phyloP scores from a whole-genome alignment of 495 filamentous ascomycete genomes.

The Entonaema liquescens region DNA sequence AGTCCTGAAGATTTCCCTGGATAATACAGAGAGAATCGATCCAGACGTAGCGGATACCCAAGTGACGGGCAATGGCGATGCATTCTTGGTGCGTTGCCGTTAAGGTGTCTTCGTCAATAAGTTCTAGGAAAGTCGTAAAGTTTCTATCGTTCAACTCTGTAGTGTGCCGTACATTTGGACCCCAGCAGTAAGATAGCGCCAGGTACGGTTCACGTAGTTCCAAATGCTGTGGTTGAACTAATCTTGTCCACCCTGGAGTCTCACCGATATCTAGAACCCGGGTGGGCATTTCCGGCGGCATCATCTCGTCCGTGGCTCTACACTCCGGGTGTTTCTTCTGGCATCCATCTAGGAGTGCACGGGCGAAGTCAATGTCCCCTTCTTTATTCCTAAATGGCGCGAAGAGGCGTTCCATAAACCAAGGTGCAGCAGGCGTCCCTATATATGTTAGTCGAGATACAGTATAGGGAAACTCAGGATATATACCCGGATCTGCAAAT shows the following conservation, averaged over 20 bases:
- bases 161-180: slow-evolving; percentile 22
- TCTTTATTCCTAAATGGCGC: slow-evolving; percentile 9
- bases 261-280: slow-evolving; percentile 34
- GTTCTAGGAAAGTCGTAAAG: slow-evolving; percentile 20
- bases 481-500: slow-evolving; percentile 35
- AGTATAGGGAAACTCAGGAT: neutral
- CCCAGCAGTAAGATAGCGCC: slow-evolving; percentile 43
- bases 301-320: neutral
- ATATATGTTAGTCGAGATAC: neutral
- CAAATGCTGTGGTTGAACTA: slow-evolving; percentile 7
- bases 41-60: slow-evolving; percentile 45
- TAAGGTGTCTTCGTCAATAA: slow-evolving; percentile 29
- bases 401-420: slow-evolving; percentile 17
- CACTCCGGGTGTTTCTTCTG: slow-evolving; percentile 24
- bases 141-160: slow-evolving; percentile 26
- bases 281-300: slow-evolving; percentile 33
- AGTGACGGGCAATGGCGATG: slow-evolving; percentile 31
- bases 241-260: slow-evolving; percentile 3
- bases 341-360: neutral
- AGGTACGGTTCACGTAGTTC: slow-evolving; percentile 30
- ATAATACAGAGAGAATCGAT: slow-evolving; percentile 46
- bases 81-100: slow-evolving; percentile 37
- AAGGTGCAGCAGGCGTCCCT: neutral
- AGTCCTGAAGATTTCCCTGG: slow-evolving; percentile 35
- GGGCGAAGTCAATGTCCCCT: slow-evolving; percentile 23